Base-by-base conservation (phyloP, 208 protist genomes). In the Trypanosoma conorhini region DNA sequence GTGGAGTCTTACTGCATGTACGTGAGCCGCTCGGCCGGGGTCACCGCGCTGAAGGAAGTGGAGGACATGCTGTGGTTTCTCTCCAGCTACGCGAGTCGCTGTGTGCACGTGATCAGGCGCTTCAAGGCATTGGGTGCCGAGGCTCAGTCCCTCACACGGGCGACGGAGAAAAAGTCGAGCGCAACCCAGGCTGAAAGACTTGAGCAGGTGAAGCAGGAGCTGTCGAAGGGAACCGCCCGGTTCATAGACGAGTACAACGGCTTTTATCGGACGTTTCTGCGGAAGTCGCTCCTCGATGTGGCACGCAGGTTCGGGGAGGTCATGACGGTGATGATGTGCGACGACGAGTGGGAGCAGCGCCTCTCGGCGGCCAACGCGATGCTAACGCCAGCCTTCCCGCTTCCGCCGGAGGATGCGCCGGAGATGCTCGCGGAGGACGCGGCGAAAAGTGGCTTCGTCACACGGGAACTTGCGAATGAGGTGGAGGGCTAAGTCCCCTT, bases 1-100 rank as follows among this genome's bases (percentile, higher is more conserved):
- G 65, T 81, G 44, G 77, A 81, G 15, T 78, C 77, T 15, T 71
- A 78, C 51, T 64, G 31, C 44, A 69, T 67, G 63, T 64, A 81
- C n/a, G 42, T 74, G 48, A 72, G 52, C 24, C 57, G 50, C 9
- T 26, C 22, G 17, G 22, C 50, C n/a, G 60, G 63, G 17, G 42
- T 62, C 52, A 38, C n/a, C 9, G n/a, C 5, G 17, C 26, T 81
- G n/a, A 73, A 31, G n/a, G 56, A 70, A 21, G 51, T 81, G 17
- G 63, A 65, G 42, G 59, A 77, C 31, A 64, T 57, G 22, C 22
- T 81, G 13, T 78, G 66, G 67, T 81, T 81, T 62, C 46, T 68
- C 19, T 72, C 64, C 19, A 64, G 40, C 17, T 68, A 74, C 24
- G 55, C 66, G 19, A 30, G 13, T 5, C 22, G 58, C 17, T 71